Percentiles rank a stretch among this genome's conserved stretches.
phyloP scores from a whole-genome alignment of 2,329 filamentous ascomycete genomes.

The Aspergillus calidoustus region DNA sequence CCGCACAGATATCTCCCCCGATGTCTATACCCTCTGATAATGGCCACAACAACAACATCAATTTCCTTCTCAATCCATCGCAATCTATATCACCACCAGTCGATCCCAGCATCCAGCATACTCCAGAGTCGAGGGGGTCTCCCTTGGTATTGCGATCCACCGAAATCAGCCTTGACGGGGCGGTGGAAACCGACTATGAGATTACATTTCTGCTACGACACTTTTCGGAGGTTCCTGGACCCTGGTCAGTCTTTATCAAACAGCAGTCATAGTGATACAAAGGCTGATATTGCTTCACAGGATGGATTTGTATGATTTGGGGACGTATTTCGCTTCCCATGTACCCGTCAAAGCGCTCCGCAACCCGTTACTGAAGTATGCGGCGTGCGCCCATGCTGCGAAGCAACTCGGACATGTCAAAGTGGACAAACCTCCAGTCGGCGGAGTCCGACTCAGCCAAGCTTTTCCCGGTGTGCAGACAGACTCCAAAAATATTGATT shows the following conservation, averaged over 20 bases:
- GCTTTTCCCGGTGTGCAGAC: conserved; percentile 60
- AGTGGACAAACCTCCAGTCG: conserved; percentile 55
- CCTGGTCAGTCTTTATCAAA: conserved; percentile 51
- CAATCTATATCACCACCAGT: conserved; percentile 49
- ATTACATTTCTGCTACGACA: conserved; percentile 64
- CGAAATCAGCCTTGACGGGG: conserved; percentile 31
- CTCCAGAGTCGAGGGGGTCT: conserved; percentile 34
- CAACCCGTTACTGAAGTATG: conserved; percentile 54
- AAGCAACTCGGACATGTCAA: conserved; percentile 63
- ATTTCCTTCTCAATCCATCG: conserved; percentile 60
- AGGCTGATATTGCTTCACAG: conserved; percentile 30
- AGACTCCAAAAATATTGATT: conserved; percentile 56
- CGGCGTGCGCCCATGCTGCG: conserved; percentile 65
- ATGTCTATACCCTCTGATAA: conserved; percentile 47
- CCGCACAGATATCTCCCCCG: conserved; percentile 47
- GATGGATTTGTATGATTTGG: conserved; percentile 54
- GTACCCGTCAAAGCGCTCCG: conserved; percentile 62
- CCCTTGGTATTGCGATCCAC: conserved; percentile 32
- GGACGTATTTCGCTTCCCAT: conserved; percentile 63
- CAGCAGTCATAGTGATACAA: neutral
- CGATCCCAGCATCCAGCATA: conserved; percentile 46
- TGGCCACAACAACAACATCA: conserved; percentile 54
- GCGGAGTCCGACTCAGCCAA: conserved; percentile 51
- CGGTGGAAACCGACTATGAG: conserved; percentile 57
- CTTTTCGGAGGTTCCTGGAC: conserved; percentile 63